Percentiles rank a stretch among this genome's conserved stretches.
These are phyloP conservation scores for Vigna radiata DNA, from an alignment of 306 rosid species.

Conservation along the genomic window DNA sequence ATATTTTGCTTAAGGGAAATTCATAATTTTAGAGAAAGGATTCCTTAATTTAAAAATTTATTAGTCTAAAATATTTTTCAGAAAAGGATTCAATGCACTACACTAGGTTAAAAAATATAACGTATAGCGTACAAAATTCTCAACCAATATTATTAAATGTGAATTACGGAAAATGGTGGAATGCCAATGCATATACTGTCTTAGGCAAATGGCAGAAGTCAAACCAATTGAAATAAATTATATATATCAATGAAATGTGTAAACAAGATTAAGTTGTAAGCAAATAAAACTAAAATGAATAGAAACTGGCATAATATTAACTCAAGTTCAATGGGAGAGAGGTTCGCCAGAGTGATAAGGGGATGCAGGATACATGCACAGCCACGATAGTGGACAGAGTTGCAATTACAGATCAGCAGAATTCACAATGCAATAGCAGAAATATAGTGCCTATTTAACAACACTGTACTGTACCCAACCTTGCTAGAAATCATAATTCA, in stretches of 20 bases:
- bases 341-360: not conserved
- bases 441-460: not conserved
- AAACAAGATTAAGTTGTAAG: not conserved
- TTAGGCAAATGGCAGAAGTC: not conserved
- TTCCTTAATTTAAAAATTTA: not conserved
- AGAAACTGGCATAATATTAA: not conserved
- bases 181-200: not conserved
- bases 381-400: not conserved
- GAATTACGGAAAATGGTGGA: not conserved
- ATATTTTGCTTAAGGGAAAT: not conserved
- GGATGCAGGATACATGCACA: not conserved
- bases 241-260: no score
- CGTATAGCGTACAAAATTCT: constrained; percentile 16
- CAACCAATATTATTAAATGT: not conserved
- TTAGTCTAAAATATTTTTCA: not conserved
- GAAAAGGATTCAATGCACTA: not conserved
- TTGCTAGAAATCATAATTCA: not conserved
- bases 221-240: not conserved
- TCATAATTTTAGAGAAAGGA: not conserved
- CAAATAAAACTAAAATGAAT: not conserved
- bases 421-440: not conserved
- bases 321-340: not conserved
- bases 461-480: not conserved
- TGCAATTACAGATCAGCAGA: not conserved
- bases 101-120: constrained; percentile 20